Base-by-base conservation (phyloP, 1,284 basidiomycete genomes). In the Inonotus hispidus region DNA sequence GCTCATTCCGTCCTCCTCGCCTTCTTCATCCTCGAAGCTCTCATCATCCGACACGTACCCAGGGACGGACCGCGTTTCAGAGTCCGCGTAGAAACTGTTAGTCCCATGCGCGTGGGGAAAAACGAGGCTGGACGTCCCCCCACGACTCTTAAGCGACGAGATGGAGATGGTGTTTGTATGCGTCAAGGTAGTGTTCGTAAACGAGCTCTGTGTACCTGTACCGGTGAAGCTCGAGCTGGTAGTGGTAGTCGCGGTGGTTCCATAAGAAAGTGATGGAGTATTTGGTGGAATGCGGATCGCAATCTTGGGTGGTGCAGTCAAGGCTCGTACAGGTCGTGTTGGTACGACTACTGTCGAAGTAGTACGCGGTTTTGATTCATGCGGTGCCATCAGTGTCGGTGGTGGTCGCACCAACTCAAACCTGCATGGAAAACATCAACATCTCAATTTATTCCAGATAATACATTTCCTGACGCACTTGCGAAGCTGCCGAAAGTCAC, bases 401-500 rank as follows among this genome's bases (percentile, higher is more conserved):
- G 55, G 73, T 3, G 88, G 87, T 23, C 87, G 78, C 0, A 80
- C 72, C 32, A 92, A 81, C 69, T 92, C 89, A 68, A 90, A 90
- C 64, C 57, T 58, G 38, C 47, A 13, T 10, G 29, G 13, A 57
- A 29, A n/a, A 1, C 4, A 29, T 45, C 10, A 57, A 57, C 19
- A 45, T n/a, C 19, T 39, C 19, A n/a, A 8, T n/a, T n/a, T n/a
- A n/a, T n/a, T n/a, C n/a, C 10, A n/a, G 27, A 32, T 23, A 1
- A 50, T 19, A 52, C n/a, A 58, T 10, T 19, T 16, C 16, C 29
- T 23, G 25, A 58, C 35, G 19, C 35, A 58, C 83, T 86, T 67
- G 35, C 87, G 82, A 16, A 92, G 77, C 68, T 92, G 90, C 8
- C 89, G 78, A 32, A 90, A 75, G 71, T 92, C 89, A n/a, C 89